Evolutionary conservation across 116 monocot species (phyloP).

Genomic region (Phalaenopsis hybrid): DNA sequence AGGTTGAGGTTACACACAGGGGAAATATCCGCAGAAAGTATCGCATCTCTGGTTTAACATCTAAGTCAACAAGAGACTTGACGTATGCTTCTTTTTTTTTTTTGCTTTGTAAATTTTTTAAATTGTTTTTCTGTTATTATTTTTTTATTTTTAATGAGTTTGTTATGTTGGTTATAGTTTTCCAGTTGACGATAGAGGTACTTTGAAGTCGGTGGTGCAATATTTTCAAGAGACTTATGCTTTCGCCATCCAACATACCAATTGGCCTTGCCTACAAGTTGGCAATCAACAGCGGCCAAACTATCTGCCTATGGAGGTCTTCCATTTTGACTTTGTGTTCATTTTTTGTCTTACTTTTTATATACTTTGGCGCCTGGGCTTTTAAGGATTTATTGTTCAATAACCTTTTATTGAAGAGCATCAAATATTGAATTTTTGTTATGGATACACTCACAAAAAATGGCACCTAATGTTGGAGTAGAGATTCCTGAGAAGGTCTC

Average conservation of each 20-base stretch:
- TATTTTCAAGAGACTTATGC: slow-evolving; percentile 71
- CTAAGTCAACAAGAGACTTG: slow-evolving; percentile 67
- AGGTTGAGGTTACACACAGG: slow-evolving; percentile 16
- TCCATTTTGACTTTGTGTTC: neutral
- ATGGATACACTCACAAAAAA: neutral
- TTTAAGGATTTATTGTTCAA: no score
- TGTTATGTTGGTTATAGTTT: slow-evolving; percentile 28
- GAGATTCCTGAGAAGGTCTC: no score
- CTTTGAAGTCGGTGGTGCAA: slow-evolving; percentile 64
- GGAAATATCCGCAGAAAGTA: slow-evolving; percentile 18
- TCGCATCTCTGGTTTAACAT: slow-evolving; percentile 67
- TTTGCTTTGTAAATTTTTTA: neutral
- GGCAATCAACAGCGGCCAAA: slow-evolving; percentile 59
- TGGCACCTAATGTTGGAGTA: no score
- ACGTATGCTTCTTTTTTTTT: slow-evolving; percentile 25
- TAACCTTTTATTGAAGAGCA: neutral
- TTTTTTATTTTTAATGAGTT: neutral
- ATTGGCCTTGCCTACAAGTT: slow-evolving; percentile 64
- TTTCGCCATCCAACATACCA: slow-evolving; percentile 54
- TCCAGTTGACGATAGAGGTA: slow-evolving; percentile 58
- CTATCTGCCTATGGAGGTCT: slow-evolving; percentile 81
- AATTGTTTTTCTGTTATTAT: neutral
- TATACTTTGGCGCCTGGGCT: neutral
- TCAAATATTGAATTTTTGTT: neutral
- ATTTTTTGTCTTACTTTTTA: neutral